phyloP scores from a whole-genome alignment of 768 basidiomycete species.

The Pilatotrama ljubarskyi region DNA sequence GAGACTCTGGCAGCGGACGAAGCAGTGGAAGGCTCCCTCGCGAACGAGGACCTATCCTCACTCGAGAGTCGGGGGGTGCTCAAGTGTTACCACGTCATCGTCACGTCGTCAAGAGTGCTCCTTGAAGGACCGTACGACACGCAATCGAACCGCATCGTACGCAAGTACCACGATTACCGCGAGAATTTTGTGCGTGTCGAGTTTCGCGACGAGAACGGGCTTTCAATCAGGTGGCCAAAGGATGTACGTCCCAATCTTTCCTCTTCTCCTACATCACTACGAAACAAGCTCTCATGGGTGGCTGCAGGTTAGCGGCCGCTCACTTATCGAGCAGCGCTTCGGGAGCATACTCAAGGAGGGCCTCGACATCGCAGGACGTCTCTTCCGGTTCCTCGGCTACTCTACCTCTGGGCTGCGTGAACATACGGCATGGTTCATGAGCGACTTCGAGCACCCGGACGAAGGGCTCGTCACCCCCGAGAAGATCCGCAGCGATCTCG shows the following conservation, averaged over 20 bases:
- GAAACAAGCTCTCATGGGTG: too few relatives aligned
- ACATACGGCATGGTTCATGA: constrained; percentile 27
- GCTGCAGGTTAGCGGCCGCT: constrained; percentile 35
- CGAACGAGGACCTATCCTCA: background rate
- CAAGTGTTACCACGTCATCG: constrained; percentile 63
- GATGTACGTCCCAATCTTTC: background rate
- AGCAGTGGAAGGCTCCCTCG: background rate
- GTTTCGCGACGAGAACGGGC: constrained; percentile 77
- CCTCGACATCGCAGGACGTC: constrained; percentile 19
- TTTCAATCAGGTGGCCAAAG: constrained; percentile 58
- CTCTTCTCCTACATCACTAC: background rate
- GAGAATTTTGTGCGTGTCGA: constrained; percentile 78
- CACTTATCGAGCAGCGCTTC: constrained; percentile 24
- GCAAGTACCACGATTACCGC: constrained; percentile 56
- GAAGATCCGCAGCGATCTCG: constrained; percentile 59
- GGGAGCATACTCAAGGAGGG: constrained; percentile 23
- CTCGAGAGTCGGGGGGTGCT: constrained; percentile 35
- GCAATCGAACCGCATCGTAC: constrained; percentile 78
- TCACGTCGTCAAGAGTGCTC: constrained; percentile 73
- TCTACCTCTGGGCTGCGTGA: constrained; percentile 23
- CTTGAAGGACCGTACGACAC: constrained; percentile 72
- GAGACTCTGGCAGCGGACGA: constrained; percentile 23
- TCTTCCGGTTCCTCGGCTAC: constrained; percentile 26
- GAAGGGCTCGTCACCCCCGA: constrained; percentile 38
- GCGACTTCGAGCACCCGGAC: constrained; percentile 17